Percentiles rank a stretch among this genome's conserved stretches.
These are phyloP conservation scores for Tetraselmis chui DNA, from an alignment of 139 green algal genomes.

Conservation along the genomic window DNA sequence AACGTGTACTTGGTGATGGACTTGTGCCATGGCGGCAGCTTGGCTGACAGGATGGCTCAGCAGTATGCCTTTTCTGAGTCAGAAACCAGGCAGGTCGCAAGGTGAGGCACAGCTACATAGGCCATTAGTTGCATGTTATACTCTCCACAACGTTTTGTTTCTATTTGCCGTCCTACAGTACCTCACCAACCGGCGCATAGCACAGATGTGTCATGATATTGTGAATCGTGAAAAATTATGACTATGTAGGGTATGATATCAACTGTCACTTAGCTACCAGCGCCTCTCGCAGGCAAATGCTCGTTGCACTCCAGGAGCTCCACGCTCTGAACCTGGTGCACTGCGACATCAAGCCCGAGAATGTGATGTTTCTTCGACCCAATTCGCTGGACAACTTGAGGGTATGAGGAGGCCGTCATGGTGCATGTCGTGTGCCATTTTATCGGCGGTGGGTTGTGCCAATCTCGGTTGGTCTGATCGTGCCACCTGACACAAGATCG, in stretches of 20 bases:
- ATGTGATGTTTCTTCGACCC: not conserved
- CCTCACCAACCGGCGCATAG: too few relatives aligned
- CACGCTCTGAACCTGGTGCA: not conserved
- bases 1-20: not conserved
- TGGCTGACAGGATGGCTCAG: not conserved
- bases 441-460: too few relatives aligned
- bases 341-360: constrained; percentile 13
- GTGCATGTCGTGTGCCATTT: too few relatives aligned
- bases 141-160: too few relatives aligned
- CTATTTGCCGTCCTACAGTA: too few relatives aligned
- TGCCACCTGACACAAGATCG: too few relatives aligned
- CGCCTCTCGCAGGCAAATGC: not conserved
- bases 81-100: not conserved
- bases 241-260: too few relatives aligned
- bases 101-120: not conserved
- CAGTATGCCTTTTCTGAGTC: not conserved
- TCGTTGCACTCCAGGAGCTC: not conserved
- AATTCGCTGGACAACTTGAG: not conserved
- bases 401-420: too few relatives aligned
- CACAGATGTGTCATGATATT: too few relatives aligned
- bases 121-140: too few relatives aligned
- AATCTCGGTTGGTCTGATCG: too few relatives aligned
- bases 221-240: too few relatives aligned
- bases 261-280: not conserved
- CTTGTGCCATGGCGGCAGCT: not conserved